Evolutionary conservation across 441 rosid species (phyloP).

Genomic region (Eruca vesicaria): DNA sequence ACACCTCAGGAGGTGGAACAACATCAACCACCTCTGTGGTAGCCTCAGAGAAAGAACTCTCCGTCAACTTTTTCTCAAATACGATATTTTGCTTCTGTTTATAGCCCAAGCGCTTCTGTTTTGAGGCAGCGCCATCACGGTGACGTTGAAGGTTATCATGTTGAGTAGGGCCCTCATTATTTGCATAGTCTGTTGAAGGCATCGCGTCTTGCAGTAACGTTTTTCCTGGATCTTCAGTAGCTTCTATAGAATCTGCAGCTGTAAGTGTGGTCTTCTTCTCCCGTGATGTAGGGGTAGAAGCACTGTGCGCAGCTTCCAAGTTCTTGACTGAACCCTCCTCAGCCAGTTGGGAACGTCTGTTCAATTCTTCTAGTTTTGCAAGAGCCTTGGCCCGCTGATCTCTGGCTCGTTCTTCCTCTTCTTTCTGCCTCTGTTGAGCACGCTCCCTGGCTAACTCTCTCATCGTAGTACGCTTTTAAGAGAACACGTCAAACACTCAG

Average conservation of each 20-base stretch:
- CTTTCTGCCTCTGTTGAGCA: slow-evolving; percentile 61
- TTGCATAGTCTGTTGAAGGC: slow-evolving; percentile 36
- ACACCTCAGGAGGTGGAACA: slow-evolving; percentile 35
- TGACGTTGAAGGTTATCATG: slow-evolving; percentile 30
- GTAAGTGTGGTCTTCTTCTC: background rate
- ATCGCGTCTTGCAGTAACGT: slow-evolving; percentile 28
- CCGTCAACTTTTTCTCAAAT: slow-evolving; percentile 45
- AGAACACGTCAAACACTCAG: slow-evolving; percentile 29
- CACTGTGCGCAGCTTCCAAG: slow-evolving; percentile 38
- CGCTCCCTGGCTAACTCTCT: slow-evolving; percentile 73
- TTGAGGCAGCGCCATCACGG: slow-evolving; percentile 40
- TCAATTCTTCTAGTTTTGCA: slow-evolving; percentile 79
- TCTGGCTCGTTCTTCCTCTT: slow-evolving; percentile 85
- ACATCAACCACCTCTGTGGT: slow-evolving; percentile 39
- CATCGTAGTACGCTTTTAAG: slow-evolving; percentile 66
- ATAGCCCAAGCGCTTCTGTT: slow-evolving; percentile 55
- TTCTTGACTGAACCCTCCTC: slow-evolving; percentile 46
- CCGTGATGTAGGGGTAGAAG: slow-evolving; percentile 29
- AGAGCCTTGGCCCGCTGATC: slow-evolving; percentile 85
- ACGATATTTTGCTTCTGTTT: slow-evolving; percentile 52
- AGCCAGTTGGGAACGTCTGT: slow-evolving; percentile 59
- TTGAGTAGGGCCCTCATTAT: slow-evolving; percentile 35
- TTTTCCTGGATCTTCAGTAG: slow-evolving; percentile 33
- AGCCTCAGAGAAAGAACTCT: slow-evolving; percentile 37
- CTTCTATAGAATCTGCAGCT: slow-evolving; percentile 40